Evolutionary conservation across 108 stramenopile species (phyloP).

Genomic region (Cylindrotheca closterium): DNA sequence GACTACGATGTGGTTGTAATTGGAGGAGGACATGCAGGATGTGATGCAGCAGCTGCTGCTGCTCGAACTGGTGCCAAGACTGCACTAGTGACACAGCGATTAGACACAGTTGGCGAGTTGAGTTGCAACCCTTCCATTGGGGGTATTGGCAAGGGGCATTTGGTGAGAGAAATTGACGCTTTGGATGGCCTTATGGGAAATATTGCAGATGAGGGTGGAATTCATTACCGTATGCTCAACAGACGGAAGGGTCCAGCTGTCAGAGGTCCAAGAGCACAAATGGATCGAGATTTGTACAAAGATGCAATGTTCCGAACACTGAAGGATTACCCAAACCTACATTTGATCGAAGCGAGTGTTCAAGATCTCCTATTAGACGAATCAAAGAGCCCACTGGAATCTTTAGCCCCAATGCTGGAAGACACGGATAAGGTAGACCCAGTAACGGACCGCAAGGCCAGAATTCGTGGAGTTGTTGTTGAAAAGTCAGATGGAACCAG

Average conservation of each 20-base stretch:
- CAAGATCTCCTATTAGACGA: slow-evolving; percentile 93
- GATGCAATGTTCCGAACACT: slow-evolving; percentile 75
- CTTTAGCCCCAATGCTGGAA: slow-evolving; percentile 20
- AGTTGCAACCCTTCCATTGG: slow-evolving; percentile 98
- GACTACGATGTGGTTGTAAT: slow-evolving; percentile 91
- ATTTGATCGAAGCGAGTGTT: slow-evolving; percentile 82
- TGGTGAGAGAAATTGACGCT: slow-evolving; percentile 97
- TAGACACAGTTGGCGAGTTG: slow-evolving; percentile 93
- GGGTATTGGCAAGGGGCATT: slow-evolving; percentile 98
- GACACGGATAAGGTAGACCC: slow-evolving; percentile 1
- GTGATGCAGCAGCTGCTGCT: slow-evolving; percentile 94
- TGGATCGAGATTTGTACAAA: slow-evolving; percentile 97
- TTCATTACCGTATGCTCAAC: slow-evolving; percentile 95
- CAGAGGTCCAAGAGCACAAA: slow-evolving; percentile 90
- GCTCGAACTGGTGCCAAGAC: slow-evolving; percentile 92
- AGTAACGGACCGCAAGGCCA: slow-evolving; percentile 38
- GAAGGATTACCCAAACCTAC: slow-evolving; percentile 70
- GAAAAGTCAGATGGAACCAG: slow-evolving; percentile 48
- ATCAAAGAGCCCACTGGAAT: slow-evolving; percentile 44
- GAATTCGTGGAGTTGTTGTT: slow-evolving; percentile 79
- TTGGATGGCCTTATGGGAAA: slow-evolving; percentile 94
- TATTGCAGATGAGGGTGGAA: slow-evolving; percentile 90
- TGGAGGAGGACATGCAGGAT: slow-evolving; percentile 98
- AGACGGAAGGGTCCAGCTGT: slow-evolving; percentile 92
- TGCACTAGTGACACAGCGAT: slow-evolving; percentile 89